These are phyloP conservation scores for Candolleomyces eurysporus DNA, from an alignment of 768 basidiomycete species.

Conservation along the genomic window DNA sequence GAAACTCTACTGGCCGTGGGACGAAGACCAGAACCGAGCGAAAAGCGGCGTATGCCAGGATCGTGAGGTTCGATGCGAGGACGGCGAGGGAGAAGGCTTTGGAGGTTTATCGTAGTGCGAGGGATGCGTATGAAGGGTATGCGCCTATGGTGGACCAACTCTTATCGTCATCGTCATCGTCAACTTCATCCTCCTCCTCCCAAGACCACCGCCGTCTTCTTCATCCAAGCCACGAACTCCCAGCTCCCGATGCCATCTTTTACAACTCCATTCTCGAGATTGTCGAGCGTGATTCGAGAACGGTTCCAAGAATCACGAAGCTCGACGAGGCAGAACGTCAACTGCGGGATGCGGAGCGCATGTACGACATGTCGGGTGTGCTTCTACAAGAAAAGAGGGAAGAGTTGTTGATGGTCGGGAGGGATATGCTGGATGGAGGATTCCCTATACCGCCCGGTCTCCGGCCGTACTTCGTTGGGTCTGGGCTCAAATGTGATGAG, in stretches of 20 bases:
- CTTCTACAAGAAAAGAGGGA: not conserved
- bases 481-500: not conserved
- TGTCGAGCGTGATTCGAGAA: slow-evolving; percentile 22
- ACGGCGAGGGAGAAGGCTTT: too few relatives aligned
- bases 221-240: slow-evolving; percentile 26
- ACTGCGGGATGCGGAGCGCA: not conserved
- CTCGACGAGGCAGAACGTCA: not conserved
- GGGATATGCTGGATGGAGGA: slow-evolving; percentile 16
- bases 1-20: too few relatives aligned
- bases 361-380: slow-evolving; percentile 4
- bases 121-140: slow-evolving; percentile 7
- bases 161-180: too few relatives aligned
- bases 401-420: slow-evolving; percentile 13
- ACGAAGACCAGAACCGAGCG: too few relatives aligned
- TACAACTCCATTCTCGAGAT: slow-evolving; percentile 61
- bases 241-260: slow-evolving; percentile 59
- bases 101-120: too few relatives aligned
- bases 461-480: slow-evolving; percentile 16
- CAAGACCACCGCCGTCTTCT: not conserved
- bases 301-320: slow-evolving; percentile 4
- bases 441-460: slow-evolving; percentile 17
- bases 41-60: too few relatives aligned
- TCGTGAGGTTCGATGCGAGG: too few relatives aligned
- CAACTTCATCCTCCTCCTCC: too few relatives aligned
- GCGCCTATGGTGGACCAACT: not conserved